phyloP scores from a whole-genome alignment of 2,329 filamentous ascomycete species.

The Pseudofabraea citricarpa region DNA sequence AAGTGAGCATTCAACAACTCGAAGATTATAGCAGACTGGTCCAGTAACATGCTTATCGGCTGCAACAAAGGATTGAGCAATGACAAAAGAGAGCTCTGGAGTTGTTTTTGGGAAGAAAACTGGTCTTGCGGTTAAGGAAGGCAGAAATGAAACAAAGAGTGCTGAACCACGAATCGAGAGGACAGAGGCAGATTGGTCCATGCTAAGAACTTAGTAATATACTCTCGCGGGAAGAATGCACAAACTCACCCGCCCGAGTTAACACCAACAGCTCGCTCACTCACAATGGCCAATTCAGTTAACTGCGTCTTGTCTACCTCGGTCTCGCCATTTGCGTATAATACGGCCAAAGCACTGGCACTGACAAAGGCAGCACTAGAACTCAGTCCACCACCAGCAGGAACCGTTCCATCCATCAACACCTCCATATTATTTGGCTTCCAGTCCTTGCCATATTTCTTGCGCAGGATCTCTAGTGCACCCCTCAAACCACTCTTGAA shows the following conservation, averaged over 20 bases:
- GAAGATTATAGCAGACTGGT: conserved; percentile 91
- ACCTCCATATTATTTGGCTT: conserved; percentile 77
- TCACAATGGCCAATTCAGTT: conserved; percentile 89
- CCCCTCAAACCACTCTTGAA: conserved; percentile 89
- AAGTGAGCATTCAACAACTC: conserved; percentile 91
- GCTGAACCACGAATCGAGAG: conserved; percentile 84
- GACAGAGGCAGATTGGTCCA: conserved; percentile 97
- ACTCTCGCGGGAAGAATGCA: too few relatives aligned
- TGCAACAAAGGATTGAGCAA: conserved; percentile 89
- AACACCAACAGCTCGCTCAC: conserved; percentile 89
- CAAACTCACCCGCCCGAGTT: conserved; percentile 89
- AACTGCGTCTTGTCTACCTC: conserved; percentile 86
- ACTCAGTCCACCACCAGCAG: conserved; percentile 84
- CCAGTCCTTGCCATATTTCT: conserved; percentile 56
- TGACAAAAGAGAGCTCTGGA: conserved; percentile 84
- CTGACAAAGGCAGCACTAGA: conserved; percentile 94
- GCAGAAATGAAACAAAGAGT: conserved; percentile 85
- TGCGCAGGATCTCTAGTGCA: conserved; percentile 71
- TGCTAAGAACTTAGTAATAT: conserved; percentile 57
- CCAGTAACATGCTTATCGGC: conserved; percentile 94
- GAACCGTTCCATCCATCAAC: conserved; percentile 86
- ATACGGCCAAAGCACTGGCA: conserved; percentile 80
- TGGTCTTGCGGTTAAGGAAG: conserved; percentile 68
- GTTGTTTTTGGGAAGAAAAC: conserved; percentile 77
- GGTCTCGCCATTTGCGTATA: conserved; percentile 76